Evolutionary conservation across 768 basidiomycete genomes (phyloP).

Genomic region (Sutorius australiensis): DNA sequence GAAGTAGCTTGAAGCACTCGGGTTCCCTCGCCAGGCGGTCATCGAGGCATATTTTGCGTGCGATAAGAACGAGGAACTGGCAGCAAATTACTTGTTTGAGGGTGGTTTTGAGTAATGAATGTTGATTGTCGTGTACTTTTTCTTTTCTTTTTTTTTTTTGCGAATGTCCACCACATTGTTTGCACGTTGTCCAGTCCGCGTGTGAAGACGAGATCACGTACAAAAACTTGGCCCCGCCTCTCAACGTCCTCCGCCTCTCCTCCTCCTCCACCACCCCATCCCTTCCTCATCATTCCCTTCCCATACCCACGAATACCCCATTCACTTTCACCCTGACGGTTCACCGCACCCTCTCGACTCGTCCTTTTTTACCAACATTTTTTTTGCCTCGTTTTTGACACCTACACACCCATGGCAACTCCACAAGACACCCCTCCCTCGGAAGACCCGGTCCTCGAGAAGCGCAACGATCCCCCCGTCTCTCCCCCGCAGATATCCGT

Average conservation of each 20-base stretch:
- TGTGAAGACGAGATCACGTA: conserved; percentile 32
- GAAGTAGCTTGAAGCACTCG: conserved; percentile 74
- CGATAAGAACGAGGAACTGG: conserved; percentile 95
- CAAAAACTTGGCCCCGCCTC: conserved; percentile 24
- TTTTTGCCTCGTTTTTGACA: conserved; percentile 1
- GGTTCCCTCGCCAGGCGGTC: conserved; percentile 79
- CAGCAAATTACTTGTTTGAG: conserved; percentile 93
- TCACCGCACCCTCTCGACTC: neutral
- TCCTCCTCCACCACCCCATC: conserved; percentile 7
- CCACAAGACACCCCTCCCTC: conserved; percentile 15
- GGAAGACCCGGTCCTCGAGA: conserved; percentile 17
- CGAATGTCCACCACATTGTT: conserved; percentile 21
- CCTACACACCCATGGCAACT: conserved; percentile 20
- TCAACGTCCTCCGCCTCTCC: conserved; percentile 17
- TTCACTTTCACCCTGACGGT: neutral
- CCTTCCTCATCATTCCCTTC: conserved; percentile 4
- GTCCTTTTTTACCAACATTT: neutral
- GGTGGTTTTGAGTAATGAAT: neutral
- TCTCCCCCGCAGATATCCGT: conserved; percentile 18
- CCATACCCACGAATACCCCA: conserved; percentile 31
- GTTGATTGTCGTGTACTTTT: neutral
- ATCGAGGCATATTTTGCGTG: conserved; percentile 92
- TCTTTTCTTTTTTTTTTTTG: neutral
- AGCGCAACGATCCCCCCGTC: conserved; percentile 18
- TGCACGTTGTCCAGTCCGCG: conserved; percentile 23